Percentiles rank a stretch among this genome's conserved stretches.
Evolutionary conservation across 345 rosid genomes (phyloP).

Genomic region (Corymbia maculata): DNA sequence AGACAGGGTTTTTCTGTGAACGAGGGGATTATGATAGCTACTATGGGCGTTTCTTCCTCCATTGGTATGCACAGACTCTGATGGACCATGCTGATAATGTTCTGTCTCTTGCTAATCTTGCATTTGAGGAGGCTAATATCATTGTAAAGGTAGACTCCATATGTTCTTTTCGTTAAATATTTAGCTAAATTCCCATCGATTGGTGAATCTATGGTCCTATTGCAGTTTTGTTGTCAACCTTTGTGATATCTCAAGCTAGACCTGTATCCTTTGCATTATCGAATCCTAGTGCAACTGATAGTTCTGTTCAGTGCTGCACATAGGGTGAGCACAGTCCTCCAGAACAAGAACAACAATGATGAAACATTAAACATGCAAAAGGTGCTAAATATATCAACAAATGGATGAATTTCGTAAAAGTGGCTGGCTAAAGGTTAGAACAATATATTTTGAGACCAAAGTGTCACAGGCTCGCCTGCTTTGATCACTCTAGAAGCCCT

Average conservation of each 20-base stretch:
- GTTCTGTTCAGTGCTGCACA: background rate
- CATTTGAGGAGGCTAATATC: constrained; percentile 68
- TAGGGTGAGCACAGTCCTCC: background rate
- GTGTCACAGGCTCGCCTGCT: background rate
- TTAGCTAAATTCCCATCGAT: background rate
- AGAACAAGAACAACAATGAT: background rate
- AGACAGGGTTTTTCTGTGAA: constrained; percentile 85
- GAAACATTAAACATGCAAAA: background rate
- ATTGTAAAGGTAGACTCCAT: constrained; percentile 53
- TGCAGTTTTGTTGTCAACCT: background rate
- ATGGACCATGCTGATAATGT: constrained; percentile 74
- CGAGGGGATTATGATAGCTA: constrained; percentile 93
- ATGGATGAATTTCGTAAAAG: background rate
- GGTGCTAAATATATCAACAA: background rate
- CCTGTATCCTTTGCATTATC: background rate
- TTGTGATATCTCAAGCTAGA: background rate
- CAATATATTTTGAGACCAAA: background rate
- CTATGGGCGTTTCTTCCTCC: constrained; percentile 87
- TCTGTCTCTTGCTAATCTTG: constrained; percentile 71
- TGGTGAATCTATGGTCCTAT: background rate
- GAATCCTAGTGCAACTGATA: background rate
- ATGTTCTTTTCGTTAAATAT: background rate
- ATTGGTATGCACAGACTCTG: constrained; percentile 75
- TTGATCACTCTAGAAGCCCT: background rate
- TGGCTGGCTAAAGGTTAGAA: background rate